Percentiles rank a stretch among this genome's conserved stretches.
Conservation (phyloP, 257 asterid genomes). For the Osmanthus fragrans region DNA sequence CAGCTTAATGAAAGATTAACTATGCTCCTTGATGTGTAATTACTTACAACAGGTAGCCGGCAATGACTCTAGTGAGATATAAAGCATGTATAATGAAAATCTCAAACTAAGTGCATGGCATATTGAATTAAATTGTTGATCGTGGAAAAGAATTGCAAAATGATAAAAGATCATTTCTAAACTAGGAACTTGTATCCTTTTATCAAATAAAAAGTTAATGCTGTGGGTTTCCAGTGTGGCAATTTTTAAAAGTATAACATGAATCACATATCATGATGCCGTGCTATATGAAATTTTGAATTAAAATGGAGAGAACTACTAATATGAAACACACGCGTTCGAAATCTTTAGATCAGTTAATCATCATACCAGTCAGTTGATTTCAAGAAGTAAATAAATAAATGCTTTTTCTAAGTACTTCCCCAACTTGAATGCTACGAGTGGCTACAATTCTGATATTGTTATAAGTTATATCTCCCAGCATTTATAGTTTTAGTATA, state of each 20-base stretch:
- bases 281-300: not conserved
- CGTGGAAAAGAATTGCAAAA: not conserved
- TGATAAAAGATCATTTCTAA: not conserved
- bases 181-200: not conserved
- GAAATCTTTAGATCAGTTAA: not conserved
- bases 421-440: not conserved
- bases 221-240: not conserved
- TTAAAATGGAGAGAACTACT: not conserved
- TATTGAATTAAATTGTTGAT: not conserved
- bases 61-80: not conserved
- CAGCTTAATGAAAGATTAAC: not conserved
- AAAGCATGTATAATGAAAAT: not conserved
- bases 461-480: not conserved
- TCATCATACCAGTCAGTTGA: not conserved
- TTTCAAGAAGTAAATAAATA: not conserved
- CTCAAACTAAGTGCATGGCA: not conserved
- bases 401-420: not conserved
- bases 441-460: not conserved
- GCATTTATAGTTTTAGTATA: slow-evolving; percentile 12
- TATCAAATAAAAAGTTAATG: not conserved
- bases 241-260: not conserved
- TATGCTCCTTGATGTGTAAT: not conserved
- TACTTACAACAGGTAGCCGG: not conserved
- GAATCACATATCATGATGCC: not conserved
- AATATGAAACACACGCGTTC: not conserved